Evolutionary conservation across 129 eudicot species (phyloP).

Genomic region (Flaveria robusta): DNA sequence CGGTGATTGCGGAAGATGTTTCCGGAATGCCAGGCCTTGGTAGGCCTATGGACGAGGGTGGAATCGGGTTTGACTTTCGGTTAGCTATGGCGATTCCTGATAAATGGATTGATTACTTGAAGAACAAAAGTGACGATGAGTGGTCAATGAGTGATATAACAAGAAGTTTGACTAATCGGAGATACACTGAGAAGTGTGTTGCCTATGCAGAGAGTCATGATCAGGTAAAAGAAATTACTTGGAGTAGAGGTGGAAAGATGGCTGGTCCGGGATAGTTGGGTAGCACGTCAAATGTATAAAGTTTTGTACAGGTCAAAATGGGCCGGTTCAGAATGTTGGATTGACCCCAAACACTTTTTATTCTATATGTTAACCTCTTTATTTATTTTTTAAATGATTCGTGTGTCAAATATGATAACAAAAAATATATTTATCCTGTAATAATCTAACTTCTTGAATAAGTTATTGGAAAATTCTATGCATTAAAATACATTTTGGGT

Average conservation of each 20-base stretch:
- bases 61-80: constrained; percentile 93
- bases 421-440: background rate
- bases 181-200: constrained; percentile 90
- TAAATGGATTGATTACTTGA: constrained; percentile 92
- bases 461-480: background rate
- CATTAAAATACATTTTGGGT: background rate
- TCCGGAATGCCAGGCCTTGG: constrained; percentile 98
- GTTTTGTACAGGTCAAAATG: too few species aligned
- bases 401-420: background rate
- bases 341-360: too few species aligned
- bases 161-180: constrained; percentile 80
- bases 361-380: background rate
- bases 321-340: too few species aligned
- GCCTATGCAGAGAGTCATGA: constrained; percentile 99
- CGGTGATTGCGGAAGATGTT: constrained; percentile 92
- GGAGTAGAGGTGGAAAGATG: background rate
- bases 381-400: background rate
- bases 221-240: constrained; percentile 59
- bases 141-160: constrained; percentile 90
- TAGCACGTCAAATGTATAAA: too few species aligned
- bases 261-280: too few species aligned
- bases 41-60: constrained; percentile 80
- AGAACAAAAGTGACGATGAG: constrained; percentile 82
- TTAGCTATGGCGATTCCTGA: constrained; percentile 97
- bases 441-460: background rate